phyloP scores from a whole-genome alignment of 257 asterid genomes.

The Gentiana straminea region DNA sequence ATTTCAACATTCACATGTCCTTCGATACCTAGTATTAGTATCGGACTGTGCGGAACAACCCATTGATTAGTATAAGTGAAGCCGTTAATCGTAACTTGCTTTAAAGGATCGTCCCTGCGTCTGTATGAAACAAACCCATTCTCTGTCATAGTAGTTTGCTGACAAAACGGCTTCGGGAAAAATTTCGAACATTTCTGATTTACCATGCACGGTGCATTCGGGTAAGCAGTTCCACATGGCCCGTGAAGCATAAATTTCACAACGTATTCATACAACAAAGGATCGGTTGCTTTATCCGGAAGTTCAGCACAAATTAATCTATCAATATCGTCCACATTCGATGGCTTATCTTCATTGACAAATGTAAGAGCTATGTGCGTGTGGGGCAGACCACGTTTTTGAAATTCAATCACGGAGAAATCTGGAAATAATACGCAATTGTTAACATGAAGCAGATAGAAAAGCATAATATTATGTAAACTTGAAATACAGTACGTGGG shows the following conservation, averaged over 20 bases:
- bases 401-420: constrained; percentile 4
- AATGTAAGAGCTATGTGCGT: neutral
- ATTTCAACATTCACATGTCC: neutral
- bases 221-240: constrained; percentile 5
- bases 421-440: too few species aligned
- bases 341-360: neutral
- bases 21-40: neutral
- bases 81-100: neutral
- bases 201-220: constrained; percentile 5
- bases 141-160: neutral
- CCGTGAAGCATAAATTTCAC: constrained; percentile 2
- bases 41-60: neutral
- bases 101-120: neutral
- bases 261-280: neutral
- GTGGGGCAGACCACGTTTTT: constrained; percentile 3
- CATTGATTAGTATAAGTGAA: neutral
- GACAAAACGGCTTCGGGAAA: neutral
- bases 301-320: constrained; percentile 6
- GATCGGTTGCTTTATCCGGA: constrained; percentile 1
- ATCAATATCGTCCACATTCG: neutral
- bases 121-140: constrained; percentile 3
- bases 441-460: too few species aligned
- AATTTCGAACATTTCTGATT: constrained; percentile 3
- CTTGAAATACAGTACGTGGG: too few species aligned
- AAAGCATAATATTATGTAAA: too few species aligned